Conservation (phyloP, 441 rosid species). For the Eutrema salsugineum region DNA sequence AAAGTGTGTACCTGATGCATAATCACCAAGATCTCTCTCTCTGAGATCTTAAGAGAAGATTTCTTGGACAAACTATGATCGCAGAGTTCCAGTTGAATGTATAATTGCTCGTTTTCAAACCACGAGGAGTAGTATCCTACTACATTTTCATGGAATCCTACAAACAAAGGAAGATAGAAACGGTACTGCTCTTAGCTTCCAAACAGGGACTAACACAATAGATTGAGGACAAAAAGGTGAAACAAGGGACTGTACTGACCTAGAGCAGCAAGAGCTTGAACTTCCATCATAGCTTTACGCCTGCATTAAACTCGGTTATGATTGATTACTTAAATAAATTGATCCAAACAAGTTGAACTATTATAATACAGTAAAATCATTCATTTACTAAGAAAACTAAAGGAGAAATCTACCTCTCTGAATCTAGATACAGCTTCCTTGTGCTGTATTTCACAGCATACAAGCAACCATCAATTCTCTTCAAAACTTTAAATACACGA, state of each 20-base stretch:
- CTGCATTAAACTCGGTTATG: slow-evolving; percentile 38
- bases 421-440: slow-evolving; percentile 59
- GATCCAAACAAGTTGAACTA: background rate
- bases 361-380: background rate
- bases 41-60: slow-evolving; percentile 40
- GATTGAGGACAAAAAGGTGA: background rate
- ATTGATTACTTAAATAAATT: background rate
- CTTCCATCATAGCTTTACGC: slow-evolving; percentile 97
- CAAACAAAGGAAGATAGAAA: background rate
- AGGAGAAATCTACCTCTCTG: slow-evolving; percentile 56
- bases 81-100: slow-evolving; percentile 95
- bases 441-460: slow-evolving; percentile 87
- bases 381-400: background rate
- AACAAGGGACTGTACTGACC: slow-evolving; percentile 41
- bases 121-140: slow-evolving; percentile 88
- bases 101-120: slow-evolving; percentile 90
- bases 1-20: slow-evolving; percentile 61
- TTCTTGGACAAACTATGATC: slow-evolving; percentile 72
- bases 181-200: too few relatives aligned
- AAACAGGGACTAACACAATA: background rate
- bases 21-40: slow-evolving; percentile 54
- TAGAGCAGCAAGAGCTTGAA: slow-evolving; percentile 91
- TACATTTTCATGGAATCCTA: slow-evolving; percentile 78
- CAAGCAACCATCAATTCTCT: slow-evolving; percentile 93
- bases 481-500: slow-evolving; percentile 78